Evolutionary conservation across 176 grass and related monocot species (phyloP).

Genomic region (Tillandsia fasciculata): DNA sequence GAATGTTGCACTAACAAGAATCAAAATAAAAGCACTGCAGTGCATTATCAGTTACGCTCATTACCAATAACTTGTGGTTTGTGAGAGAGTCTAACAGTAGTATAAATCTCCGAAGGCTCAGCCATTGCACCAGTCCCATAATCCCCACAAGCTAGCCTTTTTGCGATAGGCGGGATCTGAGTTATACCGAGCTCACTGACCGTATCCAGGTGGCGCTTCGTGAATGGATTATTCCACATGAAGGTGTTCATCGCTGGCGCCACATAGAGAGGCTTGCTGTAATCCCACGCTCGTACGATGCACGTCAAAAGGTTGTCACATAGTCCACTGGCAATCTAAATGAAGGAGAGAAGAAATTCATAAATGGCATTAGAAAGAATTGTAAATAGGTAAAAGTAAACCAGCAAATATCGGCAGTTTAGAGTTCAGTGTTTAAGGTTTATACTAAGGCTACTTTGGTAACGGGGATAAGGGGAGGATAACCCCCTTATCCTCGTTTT

Average conservation of each 20-base stretch:
- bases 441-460: too few relatives aligned
- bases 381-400: not conserved
- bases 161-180: conserved; percentile 50
- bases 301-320: conserved; percentile 96
- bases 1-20: not conserved
- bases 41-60: not conserved
- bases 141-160: conserved; percentile 67
- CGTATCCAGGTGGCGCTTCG: conserved; percentile 44
- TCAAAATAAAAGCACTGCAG: not conserved
- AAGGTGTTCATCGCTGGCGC: conserved; percentile 94
- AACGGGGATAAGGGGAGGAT: too few relatives aligned
- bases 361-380: not conserved
- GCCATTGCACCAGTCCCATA: conserved; percentile 91
- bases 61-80: conserved; percentile 22
- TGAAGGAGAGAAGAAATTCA: not conserved
- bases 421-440: too few relatives aligned
- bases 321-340: conserved; percentile 61
- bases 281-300: conserved; percentile 90
- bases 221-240: conserved; percentile 95
- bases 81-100: conserved; percentile 45
- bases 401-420: too few relatives aligned
- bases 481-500: too few relatives aligned
- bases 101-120: conserved; percentile 51
- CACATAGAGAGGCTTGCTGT: conserved; percentile 60
- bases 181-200: conserved; percentile 54